Percentiles rank a stretch among this genome's conserved stretches.
phyloP scores from a whole-genome alignment of 306 rosid genomes.

The Inga leiocalycina region DNA sequence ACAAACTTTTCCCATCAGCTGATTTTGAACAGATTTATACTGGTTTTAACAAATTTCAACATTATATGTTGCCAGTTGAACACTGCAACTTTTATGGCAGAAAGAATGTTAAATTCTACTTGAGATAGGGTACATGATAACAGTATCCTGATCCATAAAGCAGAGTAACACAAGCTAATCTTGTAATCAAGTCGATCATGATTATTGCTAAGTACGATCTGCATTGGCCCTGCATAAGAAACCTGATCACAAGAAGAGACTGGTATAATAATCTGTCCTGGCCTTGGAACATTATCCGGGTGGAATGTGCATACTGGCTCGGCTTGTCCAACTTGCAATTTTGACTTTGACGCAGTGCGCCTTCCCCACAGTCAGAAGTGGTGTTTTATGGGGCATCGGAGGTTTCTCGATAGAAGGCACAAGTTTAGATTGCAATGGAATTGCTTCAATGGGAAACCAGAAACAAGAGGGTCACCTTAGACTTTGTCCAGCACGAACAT shows the following conservation, averaged over 20 bases:
- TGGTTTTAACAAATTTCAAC: not conserved
- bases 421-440: too few relatives aligned
- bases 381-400: too few relatives aligned
- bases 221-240: not conserved
- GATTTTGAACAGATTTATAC: not conserved
- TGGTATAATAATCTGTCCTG: not conserved
- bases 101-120: not conserved
- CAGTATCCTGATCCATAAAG: not conserved
- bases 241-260: not conserved
- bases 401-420: too few relatives aligned
- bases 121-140: not conserved
- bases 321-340: too few relatives aligned
- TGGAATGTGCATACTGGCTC: too few relatives aligned
- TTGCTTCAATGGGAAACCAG: too few relatives aligned
- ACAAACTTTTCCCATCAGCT: not conserved
- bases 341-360: too few relatives aligned
- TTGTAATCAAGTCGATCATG: not conserved
- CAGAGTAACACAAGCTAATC: not conserved
- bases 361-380: too few relatives aligned
- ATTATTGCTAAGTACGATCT: not conserved
- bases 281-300: too few relatives aligned
- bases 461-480: too few relatives aligned
- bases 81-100: not conserved
- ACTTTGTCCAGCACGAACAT: too few relatives aligned
- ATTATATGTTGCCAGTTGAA: not conserved